Evolutionary conservation across 768 basidiomycete genomes (phyloP).

Genomic region (Suillus plorans): DNA sequence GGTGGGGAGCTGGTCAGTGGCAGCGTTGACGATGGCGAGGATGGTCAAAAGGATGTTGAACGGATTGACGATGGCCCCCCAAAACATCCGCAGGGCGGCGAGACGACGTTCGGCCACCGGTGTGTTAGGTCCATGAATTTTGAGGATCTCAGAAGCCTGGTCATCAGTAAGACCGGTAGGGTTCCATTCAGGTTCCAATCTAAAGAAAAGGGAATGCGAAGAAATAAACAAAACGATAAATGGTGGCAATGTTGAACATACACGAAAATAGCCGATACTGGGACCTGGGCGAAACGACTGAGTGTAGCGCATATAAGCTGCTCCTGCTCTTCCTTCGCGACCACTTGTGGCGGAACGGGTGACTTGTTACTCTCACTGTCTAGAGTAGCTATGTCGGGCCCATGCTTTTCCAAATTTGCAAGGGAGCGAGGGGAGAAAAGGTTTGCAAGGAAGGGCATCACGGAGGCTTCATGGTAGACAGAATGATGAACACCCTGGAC

Average conservation of each 20-base stretch:
- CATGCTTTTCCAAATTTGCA: background rate
- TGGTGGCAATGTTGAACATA: slow-evolving; percentile 7
- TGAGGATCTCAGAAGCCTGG: slow-evolving; percentile 16
- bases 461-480: slow-evolving; percentile 3
- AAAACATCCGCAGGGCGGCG: slow-evolving; percentile 27
- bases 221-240: background rate
- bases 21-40: slow-evolving; percentile 33
- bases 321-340: background rate
- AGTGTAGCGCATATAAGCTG: slow-evolving; percentile 9
- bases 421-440: background rate
- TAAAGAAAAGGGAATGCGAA: slow-evolving; percentile 5
- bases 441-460: background rate
- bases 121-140: slow-evolving; percentile 25
- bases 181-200: slow-evolving; percentile 27
- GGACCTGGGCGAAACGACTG: slow-evolving; percentile 26
- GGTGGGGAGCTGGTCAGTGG: slow-evolving; percentile 31
- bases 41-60: slow-evolving; percentile 33
- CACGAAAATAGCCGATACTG: slow-evolving; percentile 24
- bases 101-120: slow-evolving; percentile 32
- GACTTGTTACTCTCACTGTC: background rate
- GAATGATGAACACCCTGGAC: background rate
- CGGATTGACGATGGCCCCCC: slow-evolving; percentile 34
- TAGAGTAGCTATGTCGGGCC: background rate
- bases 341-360: background rate
- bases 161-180: slow-evolving; percentile 25